Evolutionary conservation across 495 filamentous ascomycete genomes (phyloP).

Genomic region (Xylaria grammica): DNA sequence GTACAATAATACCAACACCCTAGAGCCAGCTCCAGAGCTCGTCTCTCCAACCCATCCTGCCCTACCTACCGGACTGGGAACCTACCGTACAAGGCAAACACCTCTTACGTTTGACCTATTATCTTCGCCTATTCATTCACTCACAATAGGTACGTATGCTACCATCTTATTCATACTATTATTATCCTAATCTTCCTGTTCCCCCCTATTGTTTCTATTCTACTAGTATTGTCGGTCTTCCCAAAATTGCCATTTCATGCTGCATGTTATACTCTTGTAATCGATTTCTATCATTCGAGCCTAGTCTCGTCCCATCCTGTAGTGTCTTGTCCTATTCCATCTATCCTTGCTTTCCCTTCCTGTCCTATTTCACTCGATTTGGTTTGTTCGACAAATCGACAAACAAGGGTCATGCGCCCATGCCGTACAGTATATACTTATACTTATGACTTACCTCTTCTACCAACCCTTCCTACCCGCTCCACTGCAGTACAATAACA

Average conservation of each 20-base stretch:
- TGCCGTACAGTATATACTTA: neutral
- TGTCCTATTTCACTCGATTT: neutral
- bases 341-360: neutral
- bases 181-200: neutral
- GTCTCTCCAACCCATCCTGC: slow-evolving; percentile 23
- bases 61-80: slow-evolving; percentile 28
- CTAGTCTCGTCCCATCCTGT: neutral
- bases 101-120: slow-evolving; percentile 18
- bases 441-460: neutral
- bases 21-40: slow-evolving; percentile 10
- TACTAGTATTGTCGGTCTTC: neutral
- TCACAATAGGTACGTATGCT: neutral
- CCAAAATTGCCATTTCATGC: neutral
- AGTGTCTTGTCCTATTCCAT: neutral
- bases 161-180: neutral
- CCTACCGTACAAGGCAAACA: slow-evolving; percentile 28
- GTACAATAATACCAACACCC: too few relatives aligned
- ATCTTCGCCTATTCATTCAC: slow-evolving; percentile 8
- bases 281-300: neutral
- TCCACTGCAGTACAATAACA: slow-evolving; percentile 1
- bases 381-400: neutral
- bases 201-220: neutral
- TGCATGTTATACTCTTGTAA: neutral
- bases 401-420: neutral
- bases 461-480: neutral